A percentile compares a stretch with the other conserved stretches of the same genome.
phyloP scores from a whole-genome alignment of 1,284 basidiomycete genomes.

The Paramarasmius palmivorus region DNA sequence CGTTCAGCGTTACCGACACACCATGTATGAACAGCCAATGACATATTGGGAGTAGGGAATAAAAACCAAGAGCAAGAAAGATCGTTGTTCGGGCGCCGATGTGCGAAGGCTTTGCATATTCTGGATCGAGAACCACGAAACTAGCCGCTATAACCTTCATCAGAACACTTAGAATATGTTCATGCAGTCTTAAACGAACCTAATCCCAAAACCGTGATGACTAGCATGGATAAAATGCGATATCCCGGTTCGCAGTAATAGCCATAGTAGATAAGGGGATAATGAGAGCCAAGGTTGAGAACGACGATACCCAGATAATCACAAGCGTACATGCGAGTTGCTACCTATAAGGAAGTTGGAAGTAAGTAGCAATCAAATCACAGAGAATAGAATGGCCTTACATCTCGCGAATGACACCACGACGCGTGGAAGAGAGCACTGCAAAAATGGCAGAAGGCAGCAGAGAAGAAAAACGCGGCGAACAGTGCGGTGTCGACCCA shows the following conservation, averaged over 20 bases:
- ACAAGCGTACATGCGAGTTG: constrained; percentile 55
- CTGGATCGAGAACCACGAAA: not conserved
- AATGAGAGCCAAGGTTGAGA: constrained; percentile 79
- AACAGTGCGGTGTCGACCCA: constrained; percentile 70
- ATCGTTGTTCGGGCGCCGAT: not conserved
- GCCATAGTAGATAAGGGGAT: constrained; percentile 72
- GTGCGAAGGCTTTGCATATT: not conserved
- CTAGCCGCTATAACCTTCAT: not conserved
- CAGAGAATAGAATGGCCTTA: constrained; percentile 33
- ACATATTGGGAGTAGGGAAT: not conserved
- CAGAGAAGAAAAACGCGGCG: constrained; percentile 70
- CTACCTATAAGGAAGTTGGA: constrained; percentile 34
- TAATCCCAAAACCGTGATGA: not conserved
- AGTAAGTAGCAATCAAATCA: constrained; percentile 15
- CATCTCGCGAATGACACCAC: constrained; percentile 70
- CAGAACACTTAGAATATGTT: too few species aligned
- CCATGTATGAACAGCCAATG: not conserved
- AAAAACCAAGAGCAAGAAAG: not conserved
- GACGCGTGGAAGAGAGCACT: constrained; percentile 81
- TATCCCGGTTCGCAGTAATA: constrained; percentile 65
- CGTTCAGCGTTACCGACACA: not conserved
- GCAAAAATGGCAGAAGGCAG: constrained; percentile 72
- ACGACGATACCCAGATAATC: constrained; percentile 75
- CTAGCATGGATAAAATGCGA: constrained; percentile 50
- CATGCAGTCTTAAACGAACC: too few species aligned